These are phyloP conservation scores for Trifolium subterraneum DNA, from an alignment of 306 rosid species.

Conservation along the genomic window DNA sequence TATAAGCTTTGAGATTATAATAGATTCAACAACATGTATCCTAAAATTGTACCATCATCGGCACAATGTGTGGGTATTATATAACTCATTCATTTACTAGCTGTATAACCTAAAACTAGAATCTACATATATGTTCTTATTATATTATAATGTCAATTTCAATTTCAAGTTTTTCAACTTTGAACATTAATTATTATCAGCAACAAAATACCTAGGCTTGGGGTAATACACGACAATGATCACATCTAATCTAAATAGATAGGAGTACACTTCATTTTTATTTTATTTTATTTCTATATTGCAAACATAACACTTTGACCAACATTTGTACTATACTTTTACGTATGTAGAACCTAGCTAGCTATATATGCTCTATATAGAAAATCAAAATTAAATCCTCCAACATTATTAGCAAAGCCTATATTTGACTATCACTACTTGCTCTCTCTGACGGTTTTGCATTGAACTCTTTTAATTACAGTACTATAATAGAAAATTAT, in stretches of 20 bases:
- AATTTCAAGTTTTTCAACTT: not conserved
- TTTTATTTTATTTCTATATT: not conserved
- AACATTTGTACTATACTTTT: not conserved
- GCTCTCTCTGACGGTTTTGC: not conserved
- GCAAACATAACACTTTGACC: not conserved
- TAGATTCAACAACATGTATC: too few species aligned
- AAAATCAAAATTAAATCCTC: not conserved
- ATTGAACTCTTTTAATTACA: not conserved
- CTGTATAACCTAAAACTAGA: not conserved
- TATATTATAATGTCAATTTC: not conserved
- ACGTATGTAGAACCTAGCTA: not conserved
- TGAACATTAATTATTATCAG: not conserved
- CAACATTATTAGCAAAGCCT: not conserved
- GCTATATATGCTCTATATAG: not conserved
- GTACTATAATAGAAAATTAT: not conserved
- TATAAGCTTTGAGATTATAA: too few species aligned
- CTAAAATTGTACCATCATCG: not conserved
- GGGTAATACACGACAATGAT: not conserved
- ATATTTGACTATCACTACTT: not conserved
- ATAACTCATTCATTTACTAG: not conserved
- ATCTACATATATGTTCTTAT: not conserved
- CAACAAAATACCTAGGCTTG: not conserved
- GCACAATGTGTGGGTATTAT: not conserved
- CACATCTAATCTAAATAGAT: not conserved
- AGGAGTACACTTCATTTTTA: not conserved